These are phyloP conservation scores for Coniochaeta sp. DNA, from an alignment of 2,329 filamentous ascomycete genomes.

Conservation along the genomic window DNA sequence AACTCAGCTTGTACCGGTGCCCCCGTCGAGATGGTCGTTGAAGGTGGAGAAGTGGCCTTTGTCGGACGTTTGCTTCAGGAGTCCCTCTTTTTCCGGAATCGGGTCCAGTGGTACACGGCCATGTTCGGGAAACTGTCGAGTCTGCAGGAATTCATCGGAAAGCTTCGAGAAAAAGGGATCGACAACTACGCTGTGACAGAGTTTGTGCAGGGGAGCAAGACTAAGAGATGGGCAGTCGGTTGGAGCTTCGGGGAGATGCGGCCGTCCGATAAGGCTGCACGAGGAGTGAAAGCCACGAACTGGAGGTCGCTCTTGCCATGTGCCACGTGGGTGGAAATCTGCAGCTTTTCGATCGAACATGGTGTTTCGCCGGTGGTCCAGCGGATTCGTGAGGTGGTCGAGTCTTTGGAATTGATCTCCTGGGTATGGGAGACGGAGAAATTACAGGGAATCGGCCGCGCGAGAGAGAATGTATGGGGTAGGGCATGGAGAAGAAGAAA, in stretches of 20 bases:
- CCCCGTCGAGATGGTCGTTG: conserved; percentile 76
- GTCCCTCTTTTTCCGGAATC: conserved; percentile 28
- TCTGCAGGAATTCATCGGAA: conserved; percentile 53
- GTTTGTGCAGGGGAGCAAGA: conserved; percentile 71
- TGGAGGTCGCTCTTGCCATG: conserved; percentile 37
- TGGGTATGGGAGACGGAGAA: conserved; percentile 57
- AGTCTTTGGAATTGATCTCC: conserved; percentile 45
- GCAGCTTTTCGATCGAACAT: conserved; percentile 38
- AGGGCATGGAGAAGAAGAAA: conserved; percentile 62
- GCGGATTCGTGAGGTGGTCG: conserved; percentile 37
- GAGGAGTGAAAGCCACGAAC: conserved; percentile 31
- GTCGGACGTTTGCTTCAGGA: conserved; percentile 62
- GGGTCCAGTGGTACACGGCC: conserved; percentile 79
- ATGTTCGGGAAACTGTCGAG: conserved; percentile 82
- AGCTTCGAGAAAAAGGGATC: conserved; percentile 48
- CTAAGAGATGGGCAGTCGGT: conserved; percentile 76
- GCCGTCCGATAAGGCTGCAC: conserved; percentile 42
- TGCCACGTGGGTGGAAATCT: conserved; percentile 28
- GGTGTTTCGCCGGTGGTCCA: conserved; percentile 28
- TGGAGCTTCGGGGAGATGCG: conserved; percentile 74
- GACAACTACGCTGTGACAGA: conserved; percentile 77
- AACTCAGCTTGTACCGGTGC: conserved; percentile 71
- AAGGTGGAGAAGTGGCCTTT: conserved; percentile 74
- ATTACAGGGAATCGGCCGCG: conserved; percentile 53
- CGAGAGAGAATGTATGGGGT: conserved; percentile 70